Conservation (phyloP, 495 filamentous ascomycete genomes). For the Tetracladium setigerum region DNA sequence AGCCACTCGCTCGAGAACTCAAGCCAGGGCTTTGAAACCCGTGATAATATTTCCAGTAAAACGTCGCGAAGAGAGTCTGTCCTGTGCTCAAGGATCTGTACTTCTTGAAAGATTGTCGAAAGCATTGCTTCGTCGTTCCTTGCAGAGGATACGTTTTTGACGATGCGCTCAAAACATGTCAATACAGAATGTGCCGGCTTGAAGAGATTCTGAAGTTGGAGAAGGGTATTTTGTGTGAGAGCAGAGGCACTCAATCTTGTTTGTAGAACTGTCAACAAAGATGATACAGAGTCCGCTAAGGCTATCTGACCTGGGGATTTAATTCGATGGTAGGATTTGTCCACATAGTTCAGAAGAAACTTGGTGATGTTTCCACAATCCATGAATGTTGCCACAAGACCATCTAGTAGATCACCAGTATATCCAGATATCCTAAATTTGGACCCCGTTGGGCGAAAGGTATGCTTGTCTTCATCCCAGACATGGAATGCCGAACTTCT, state of each 20-base stretch:
- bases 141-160: constrained; percentile 42
- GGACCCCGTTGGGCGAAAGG: constrained; percentile 49
- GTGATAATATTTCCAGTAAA: constrained; percentile 57
- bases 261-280: constrained; percentile 47
- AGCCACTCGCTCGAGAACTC: constrained; percentile 69
- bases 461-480: constrained; percentile 48
- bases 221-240: constrained; percentile 38
- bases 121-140: constrained; percentile 62
- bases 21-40: constrained; percentile 63
- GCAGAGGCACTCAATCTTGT: constrained; percentile 40
- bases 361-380: constrained; percentile 51
- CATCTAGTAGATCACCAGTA: constrained; percentile 47
- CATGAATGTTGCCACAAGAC: constrained; percentile 49
- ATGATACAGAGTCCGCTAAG: constrained; percentile 50
- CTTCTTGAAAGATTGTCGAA: constrained; percentile 55
- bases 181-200: constrained; percentile 55
- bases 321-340: constrained; percentile 32
- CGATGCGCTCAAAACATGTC: constrained; percentile 50
- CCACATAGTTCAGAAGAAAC: constrained; percentile 44
- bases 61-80: constrained; percentile 52
- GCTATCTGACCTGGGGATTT: constrained; percentile 49
- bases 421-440: constrained; percentile 62
- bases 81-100: constrained; percentile 55
- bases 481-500: constrained; percentile 72
- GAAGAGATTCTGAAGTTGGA: constrained; percentile 66